These are phyloP conservation scores for Leptographium lundbergii DNA, from an alignment of 2,329 filamentous ascomycete species.

Conservation along the genomic window DNA sequence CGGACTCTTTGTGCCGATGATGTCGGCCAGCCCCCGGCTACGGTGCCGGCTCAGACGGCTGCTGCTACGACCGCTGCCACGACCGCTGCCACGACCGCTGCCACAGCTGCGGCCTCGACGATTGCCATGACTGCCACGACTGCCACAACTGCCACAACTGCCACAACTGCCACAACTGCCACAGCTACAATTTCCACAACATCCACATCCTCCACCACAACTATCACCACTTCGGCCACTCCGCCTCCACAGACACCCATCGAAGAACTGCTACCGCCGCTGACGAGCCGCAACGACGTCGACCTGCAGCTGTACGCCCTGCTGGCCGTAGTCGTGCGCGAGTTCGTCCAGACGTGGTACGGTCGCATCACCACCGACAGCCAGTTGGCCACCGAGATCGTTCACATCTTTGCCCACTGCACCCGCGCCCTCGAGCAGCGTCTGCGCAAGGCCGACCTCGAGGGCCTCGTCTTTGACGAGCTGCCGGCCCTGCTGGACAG, in stretches of 20 bases:
- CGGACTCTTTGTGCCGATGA: conserved; percentile 71
- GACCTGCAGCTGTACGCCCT: conserved; percentile 89
- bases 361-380: conserved; percentile 82
- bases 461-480: conserved; percentile 75
- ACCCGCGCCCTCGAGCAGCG: conserved; percentile 80
- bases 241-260: conserved; percentile 25
- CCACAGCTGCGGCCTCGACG: too few species aligned
- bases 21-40: conserved; percentile 14
- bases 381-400: conserved; percentile 72
- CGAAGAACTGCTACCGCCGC: conserved; percentile 71
- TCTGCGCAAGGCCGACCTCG: conserved; percentile 68
- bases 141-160: neutral
- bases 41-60: too few species aligned
- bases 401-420: conserved; percentile 86
- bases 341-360: conserved; percentile 92
- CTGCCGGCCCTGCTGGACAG: conserved; percentile 68
- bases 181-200: conserved; percentile 21
- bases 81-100: too few species aligned
- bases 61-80: too few species aligned
- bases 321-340: conserved; percentile 76
- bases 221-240: conserved; percentile 22
- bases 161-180: neutral
- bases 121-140: too few species aligned
- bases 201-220: too few species aligned
- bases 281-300: conserved; percentile 89